Base-by-base conservation (phyloP, 1,284 basidiomycete species). In the Polyporus tsugae region DNA sequence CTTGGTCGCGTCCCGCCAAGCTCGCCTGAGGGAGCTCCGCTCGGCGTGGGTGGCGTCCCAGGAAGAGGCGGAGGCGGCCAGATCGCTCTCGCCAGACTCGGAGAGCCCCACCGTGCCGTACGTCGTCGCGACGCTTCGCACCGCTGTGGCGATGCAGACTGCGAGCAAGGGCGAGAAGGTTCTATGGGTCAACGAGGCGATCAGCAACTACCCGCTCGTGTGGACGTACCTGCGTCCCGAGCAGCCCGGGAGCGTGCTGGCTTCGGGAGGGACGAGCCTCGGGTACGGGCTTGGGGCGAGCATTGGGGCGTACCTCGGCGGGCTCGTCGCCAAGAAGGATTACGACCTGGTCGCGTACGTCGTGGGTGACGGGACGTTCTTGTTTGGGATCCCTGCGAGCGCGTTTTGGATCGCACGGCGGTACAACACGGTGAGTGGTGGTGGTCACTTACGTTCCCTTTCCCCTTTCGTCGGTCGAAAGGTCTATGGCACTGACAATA, bases 341-440 rank as follows among this genome's bases (percentile, higher is more conserved):
- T 81, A 85, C 66, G 88, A 92, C 29, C 75, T 92, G 46, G 81
- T 89, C 15, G 82, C 86, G 0, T 81, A 82, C 1, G 80, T 93
- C 22, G 87, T 92, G 5, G 91, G 91, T 1, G 91, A 93, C 73
- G 91, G 91, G 0, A 86, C 85, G 2, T 93, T 84, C 75, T 74
- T 93, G 75, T 93, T 92, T 75, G 83, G 88, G 1, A 86, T 91
- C 0, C 91, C 91, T 0, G 83, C 86, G 41, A 86, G 89, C 2
- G 86, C 85, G 0, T 92, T 85, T 76, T 92, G 91, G 91, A 90
- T 93, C 78, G 89, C 91, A 0, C 84, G 86, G 71, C 82, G 84
- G 64, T 92, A 92, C 76, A 80, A 88, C 35, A 89, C 91, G 41
- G 90, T 91, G 66, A 72, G 86, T 78, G 44, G n/a, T n/a, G n/a